These are phyloP conservation scores for Akanthomyces dipterigenus DNA, from an alignment of 2,329 filamentous ascomycete genomes.

Conservation along the genomic window DNA sequence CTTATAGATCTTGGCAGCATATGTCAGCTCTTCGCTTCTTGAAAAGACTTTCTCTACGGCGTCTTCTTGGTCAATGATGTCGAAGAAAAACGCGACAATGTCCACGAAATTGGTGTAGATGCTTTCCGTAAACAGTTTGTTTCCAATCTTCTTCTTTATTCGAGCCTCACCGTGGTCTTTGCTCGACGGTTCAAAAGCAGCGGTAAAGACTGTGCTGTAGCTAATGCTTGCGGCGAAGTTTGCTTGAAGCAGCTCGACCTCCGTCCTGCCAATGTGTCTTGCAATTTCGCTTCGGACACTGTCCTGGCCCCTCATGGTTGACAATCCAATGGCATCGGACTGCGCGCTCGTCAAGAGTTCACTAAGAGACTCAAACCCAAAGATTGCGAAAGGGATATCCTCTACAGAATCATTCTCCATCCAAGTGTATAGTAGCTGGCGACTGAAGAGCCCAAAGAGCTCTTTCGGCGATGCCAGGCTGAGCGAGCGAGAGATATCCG, in stretches of 20 bases:
- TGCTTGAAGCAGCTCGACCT: slow-evolving; percentile 51
- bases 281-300: slow-evolving; percentile 56
- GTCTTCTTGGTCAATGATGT: slow-evolving; percentile 70
- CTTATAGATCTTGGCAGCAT: slow-evolving; percentile 57
- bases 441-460: slow-evolving; percentile 77
- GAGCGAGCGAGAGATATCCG: slow-evolving; percentile 58
- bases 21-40: slow-evolving; percentile 49
- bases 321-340: slow-evolving; percentile 71
- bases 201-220: slow-evolving; percentile 67
- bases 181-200: slow-evolving; percentile 24
- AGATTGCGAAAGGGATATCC: slow-evolving; percentile 78
- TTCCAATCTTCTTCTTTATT: slow-evolving; percentile 63
- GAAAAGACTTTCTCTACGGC: slow-evolving; percentile 61
- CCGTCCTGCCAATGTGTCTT: slow-evolving; percentile 44
- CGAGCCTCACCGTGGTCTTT: slow-evolving; percentile 54
- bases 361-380: slow-evolving; percentile 64
- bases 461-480: slow-evolving; percentile 58
- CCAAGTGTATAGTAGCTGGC: slow-evolving; percentile 90
- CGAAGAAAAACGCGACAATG: slow-evolving; percentile 70
- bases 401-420: slow-evolving; percentile 59
- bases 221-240: slow-evolving; percentile 76
- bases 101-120: slow-evolving; percentile 67
- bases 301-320: slow-evolving; percentile 73
- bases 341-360: slow-evolving; percentile 66
- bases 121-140: slow-evolving; percentile 54